Evolutionary conservation across 164 flowering plant species (phyloP).

Genomic region (Nelumbo lutea): DNA sequence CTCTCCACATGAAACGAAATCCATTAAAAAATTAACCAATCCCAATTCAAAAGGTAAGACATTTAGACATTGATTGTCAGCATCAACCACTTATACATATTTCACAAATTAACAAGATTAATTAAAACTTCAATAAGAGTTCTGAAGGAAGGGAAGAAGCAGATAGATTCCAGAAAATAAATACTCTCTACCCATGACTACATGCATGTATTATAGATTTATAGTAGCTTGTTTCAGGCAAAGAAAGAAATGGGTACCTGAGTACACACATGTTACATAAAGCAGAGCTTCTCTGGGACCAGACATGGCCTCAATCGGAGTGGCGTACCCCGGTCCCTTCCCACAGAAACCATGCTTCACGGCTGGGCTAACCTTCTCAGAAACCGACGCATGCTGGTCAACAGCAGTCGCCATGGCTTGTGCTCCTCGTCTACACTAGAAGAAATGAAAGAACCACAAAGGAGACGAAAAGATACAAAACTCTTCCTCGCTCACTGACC

Average conservation of each 20-base stretch:
- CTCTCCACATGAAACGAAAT: no score
- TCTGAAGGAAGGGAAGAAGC: background rate
- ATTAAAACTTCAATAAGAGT: background rate
- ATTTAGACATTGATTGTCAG: no score
- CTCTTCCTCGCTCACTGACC: background rate
- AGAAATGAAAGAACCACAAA: background rate
- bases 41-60: no score
- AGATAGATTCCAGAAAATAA: background rate
- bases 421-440: background rate
- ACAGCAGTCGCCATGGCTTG: background rate
- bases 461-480: background rate
- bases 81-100: no score
- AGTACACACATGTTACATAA: slow-evolving; percentile 75
- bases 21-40: no score
- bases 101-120: no score
- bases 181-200: background rate
- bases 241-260: slow-evolving; percentile 33
- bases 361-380: background rate
- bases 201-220: background rate
- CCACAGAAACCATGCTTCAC: slow-evolving; percentile 32
- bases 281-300: slow-evolving; percentile 73
- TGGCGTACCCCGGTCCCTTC: slow-evolving; percentile 78
- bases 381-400: background rate
- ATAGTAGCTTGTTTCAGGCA: background rate
- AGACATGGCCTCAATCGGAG: slow-evolving; percentile 84